Evolutionary conservation across 2,329 filamentous ascomycete genomes (phyloP).

Genomic region (Leptographium procerum): DNA sequence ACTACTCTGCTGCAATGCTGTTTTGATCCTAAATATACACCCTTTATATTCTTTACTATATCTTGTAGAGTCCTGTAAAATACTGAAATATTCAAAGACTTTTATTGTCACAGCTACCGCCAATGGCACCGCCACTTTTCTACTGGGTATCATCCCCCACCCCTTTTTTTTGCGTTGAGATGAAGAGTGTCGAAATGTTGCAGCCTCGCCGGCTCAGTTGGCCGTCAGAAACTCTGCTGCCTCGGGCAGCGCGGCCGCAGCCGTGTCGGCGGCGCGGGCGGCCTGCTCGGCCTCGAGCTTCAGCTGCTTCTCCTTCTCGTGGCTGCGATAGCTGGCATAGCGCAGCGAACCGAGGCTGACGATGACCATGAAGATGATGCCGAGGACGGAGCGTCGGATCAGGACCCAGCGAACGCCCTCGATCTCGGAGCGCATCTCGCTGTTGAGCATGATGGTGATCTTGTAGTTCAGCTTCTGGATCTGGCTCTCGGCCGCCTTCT

Average conservation of each 20-base stretch:
- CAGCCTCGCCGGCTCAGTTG: constrained; percentile 27
- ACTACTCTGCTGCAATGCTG: not conserved
- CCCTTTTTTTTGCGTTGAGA: too few species aligned
- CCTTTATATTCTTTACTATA: not conserved
- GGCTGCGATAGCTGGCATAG: constrained; percentile 45
- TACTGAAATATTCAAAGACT: too few species aligned
- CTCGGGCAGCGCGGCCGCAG: constrained; percentile 34
- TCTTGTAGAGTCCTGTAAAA: too few species aligned
- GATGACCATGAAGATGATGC: constrained; percentile 56
- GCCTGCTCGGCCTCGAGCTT: constrained; percentile 26
- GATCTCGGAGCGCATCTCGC: constrained; percentile 83
- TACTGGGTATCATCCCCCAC: not conserved
- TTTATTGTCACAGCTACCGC: too few species aligned
- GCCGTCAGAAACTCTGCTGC: constrained; percentile 47
- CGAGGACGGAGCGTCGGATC: constrained; percentile 50
- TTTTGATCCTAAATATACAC: not conserved
- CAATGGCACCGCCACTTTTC: too few species aligned
- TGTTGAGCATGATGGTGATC: constrained; percentile 81
- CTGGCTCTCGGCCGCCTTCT: constrained; percentile 70
- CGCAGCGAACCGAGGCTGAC: constrained; percentile 47
- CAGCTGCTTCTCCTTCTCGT: constrained; percentile 33
- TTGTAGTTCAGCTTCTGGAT: constrained; percentile 95
- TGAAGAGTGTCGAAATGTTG: too few species aligned
- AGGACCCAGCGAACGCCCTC: constrained; percentile 83
- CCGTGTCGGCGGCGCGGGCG: constrained; percentile 33